Evolutionary conservation across 345 rosid genomes (phyloP).

Genomic region (Fremontodendron californicum): DNA sequence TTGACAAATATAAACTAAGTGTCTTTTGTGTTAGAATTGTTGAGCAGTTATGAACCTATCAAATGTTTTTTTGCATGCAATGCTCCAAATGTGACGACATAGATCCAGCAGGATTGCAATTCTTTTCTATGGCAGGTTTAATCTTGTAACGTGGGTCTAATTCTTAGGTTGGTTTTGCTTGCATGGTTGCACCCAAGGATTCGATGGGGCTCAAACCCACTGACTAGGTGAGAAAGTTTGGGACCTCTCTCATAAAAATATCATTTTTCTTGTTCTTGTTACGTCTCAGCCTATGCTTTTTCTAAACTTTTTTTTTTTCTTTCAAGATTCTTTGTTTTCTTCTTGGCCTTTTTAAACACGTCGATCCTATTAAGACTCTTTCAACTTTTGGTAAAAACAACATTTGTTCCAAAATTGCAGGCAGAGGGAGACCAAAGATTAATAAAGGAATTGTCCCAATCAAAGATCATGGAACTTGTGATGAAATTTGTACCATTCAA

Average conservation of each 20-base stretch:
- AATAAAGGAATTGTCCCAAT: neutral
- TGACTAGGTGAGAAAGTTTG: neutral
- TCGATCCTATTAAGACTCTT: neutral
- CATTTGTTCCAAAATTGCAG: neutral
- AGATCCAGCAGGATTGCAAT: neutral
- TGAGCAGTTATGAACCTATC: no score
- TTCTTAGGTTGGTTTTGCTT: neutral
- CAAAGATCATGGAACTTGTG: neutral
- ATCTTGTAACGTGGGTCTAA: neutral
- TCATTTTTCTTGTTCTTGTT: neutral
- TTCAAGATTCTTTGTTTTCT: neutral
- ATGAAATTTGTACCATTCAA: neutral
- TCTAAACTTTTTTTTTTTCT: neutral
- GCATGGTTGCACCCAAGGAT: neutral
- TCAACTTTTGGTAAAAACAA: neutral
- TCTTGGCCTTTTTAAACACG: no score
- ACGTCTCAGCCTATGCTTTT: neutral
- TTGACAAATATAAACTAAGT: no score
- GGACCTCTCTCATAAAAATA: neutral
- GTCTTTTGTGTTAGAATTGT: no score
- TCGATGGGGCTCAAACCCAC: neutral
- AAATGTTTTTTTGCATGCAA: no score
- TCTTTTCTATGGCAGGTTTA: neutral
- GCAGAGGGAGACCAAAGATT: neutral
- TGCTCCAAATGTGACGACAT: no score